A percentile compares a stretch with the other conserved stretches of the same genome.
phyloP scores from a whole-genome alignment of 192 early-diverging fungal genomes.

The Coemansia sp. region DNA sequence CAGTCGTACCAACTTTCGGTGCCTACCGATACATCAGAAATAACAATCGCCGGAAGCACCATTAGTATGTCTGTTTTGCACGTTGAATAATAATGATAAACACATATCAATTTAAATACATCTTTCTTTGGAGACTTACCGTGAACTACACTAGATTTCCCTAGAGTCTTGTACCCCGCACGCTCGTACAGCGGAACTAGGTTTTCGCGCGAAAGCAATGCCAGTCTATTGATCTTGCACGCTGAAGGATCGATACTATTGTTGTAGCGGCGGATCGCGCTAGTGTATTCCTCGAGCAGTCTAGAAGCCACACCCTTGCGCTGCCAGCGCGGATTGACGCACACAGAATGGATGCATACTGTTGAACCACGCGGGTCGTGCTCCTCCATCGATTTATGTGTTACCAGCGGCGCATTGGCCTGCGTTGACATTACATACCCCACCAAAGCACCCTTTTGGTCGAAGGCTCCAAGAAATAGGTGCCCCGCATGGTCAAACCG shows the following conservation, averaged over 20 bases:
- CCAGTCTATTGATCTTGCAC: conserved; percentile 46
- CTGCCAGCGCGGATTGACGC: conserved; percentile 52
- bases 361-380: conserved; percentile 63
- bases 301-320: conserved; percentile 59
- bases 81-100: not conserved
- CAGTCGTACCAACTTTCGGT: conserved; percentile 47
- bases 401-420: conserved; percentile 42
- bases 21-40: conserved; percentile 6
- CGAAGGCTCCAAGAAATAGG: conserved; percentile 48
- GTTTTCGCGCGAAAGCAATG: conserved; percentile 59
- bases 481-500: conserved; percentile 26
- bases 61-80: not conserved
- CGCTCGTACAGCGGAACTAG: conserved; percentile 61
- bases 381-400: conserved; percentile 62
- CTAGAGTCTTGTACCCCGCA: conserved; percentile 60
- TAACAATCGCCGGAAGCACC: not conserved
- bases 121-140: conserved; percentile 25
- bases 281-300: conserved; percentile 55
- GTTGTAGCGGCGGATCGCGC: conserved; percentile 36
- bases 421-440: conserved; percentile 66
- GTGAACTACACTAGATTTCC: conserved; percentile 61
- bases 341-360: conserved; percentile 70
- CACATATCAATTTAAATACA: too few species aligned
- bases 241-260: not conserved
- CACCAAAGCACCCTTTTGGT: conserved; percentile 24